phyloP scores from a whole-genome alignment of 2,329 filamentous ascomycete species.

The Paracamarosporium sp. region DNA sequence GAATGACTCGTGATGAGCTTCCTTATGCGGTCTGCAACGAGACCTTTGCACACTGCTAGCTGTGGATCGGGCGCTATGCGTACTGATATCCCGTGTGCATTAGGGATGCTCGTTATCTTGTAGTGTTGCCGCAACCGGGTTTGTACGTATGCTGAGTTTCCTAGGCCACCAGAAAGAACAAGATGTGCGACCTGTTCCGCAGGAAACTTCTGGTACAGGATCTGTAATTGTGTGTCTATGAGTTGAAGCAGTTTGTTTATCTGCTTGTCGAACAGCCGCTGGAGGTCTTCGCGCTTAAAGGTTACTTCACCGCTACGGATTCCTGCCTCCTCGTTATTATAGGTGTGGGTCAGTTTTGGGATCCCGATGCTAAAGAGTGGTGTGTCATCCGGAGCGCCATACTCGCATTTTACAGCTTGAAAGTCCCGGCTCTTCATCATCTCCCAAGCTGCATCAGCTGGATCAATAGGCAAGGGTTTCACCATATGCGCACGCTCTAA shows the following conservation, averaged over 20 bases:
- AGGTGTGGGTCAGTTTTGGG: conserved; percentile 38
- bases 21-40: conserved; percentile 60
- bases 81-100: conserved; percentile 33
- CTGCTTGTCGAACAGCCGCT: conserved; percentile 44
- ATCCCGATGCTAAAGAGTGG: conserved; percentile 45
- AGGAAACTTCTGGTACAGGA: conserved; percentile 35
- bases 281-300: conserved; percentile 41
- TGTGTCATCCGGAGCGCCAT: conserved; percentile 45
- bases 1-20: conserved; percentile 51
- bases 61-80: conserved; percentile 57
- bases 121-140: conserved; percentile 43
- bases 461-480: conserved; percentile 33
- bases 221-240: conserved; percentile 43
- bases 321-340: conserved; percentile 38
- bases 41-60: conserved; percentile 62
- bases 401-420: conserved; percentile 50
- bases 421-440: conserved; percentile 51
- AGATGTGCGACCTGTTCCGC: conserved; percentile 43
- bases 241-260: conserved; percentile 43
- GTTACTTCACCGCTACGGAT: conserved; percentile 45
- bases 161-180: conserved; percentile 52
- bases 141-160: conserved; percentile 52
- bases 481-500: conserved; percentile 36
- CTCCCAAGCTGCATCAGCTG: conserved; percentile 47
- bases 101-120: conserved; percentile 26